Base-by-base conservation (phyloP, 371 early-diverging fungal genomes). In the Parasitella parasitica region DNA sequence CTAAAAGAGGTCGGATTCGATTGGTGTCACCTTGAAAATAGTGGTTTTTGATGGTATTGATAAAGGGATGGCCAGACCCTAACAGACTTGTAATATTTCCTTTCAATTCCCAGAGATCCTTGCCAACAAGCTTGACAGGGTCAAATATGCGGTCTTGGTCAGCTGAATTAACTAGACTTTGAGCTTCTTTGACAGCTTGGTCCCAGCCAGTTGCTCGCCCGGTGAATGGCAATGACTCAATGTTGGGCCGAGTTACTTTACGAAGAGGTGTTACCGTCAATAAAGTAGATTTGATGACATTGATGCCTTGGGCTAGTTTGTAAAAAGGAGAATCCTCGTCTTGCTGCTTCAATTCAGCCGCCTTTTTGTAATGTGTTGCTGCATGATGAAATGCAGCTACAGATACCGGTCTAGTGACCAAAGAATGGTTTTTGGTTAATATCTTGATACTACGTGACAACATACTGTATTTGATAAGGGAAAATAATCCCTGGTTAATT, bases 1-100 rank as follows among this genome's bases (percentile, higher is more conserved):
- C 95, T 34, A 97, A 72, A 50, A 97, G 74, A 6, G 98, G 98
- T 30, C 98, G 88, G 24, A 97, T 87, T 64, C 94, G 95, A 69
- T 97, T 95, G 41, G 97, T 97, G 26, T 91, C 87, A 2, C 87
- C 84, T 57, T 81, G 80, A 57, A 97, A 93, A 71, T 96, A 96
- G 75, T 97, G 97, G 57, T 86, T 87, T 36, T 89, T 85, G 43
- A 97, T 89, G 4, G 92, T 94, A 61, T 91, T 85, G 27, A 97
- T 77, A 66, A 94, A 89, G 18, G 97, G 96, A 61, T 96, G 94
- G 2, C 90, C 92, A 39, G 87, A 84, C 30, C 92, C 93, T 35
- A 97, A 71, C 15, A 97, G 77, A 28, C 83, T 77, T 6, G 87
- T 82, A 54, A 97, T 92, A 68, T 96, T 95, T 50, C 87, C 84